Base-by-base conservation (phyloP, 2,329 filamentous ascomycete genomes). In the Cryphonectria japonica region DNA sequence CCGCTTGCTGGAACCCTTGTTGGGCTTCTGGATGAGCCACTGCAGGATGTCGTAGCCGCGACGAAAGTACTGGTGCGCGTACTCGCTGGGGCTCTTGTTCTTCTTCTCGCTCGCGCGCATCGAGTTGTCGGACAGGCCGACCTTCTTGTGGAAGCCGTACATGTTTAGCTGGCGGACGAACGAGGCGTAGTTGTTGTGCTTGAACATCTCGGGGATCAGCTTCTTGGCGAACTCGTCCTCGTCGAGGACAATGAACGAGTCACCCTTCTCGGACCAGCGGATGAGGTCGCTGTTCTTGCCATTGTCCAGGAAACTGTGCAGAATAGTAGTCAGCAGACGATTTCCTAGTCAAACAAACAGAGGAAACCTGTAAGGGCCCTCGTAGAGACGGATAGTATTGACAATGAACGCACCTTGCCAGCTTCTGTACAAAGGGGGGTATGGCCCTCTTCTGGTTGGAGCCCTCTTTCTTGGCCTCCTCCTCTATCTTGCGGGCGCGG, bases 151-250 rank as follows among this genome's bases (percentile, higher is more conserved):
- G 78, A 99, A 99, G 73, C 97, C 95, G 80, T 97, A 98, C 86
- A 98, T 98, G 82, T 98, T 97, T 74, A 98, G 86, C 79, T 98
- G 95, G 50, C 95, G 91, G 69, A 98, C 95, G 79, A 98, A 98
- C 75, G 95, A 97, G 63, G 95, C 95, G 81, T 98, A 98, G 80
- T 98, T 98, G 86, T 95, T 97, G 83, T 99, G 96, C 82, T 99
- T 99, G 87, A 99, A 99, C 73, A 98, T 91, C 81, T 98, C 97
- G 0, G 96, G 96, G 34, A 99, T 93, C 76, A 99, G 92, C 52
- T 93, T 94, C 82, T 98, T 98, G 29, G 96, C 98, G 79, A 99
- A 99, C 82, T 97, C 95, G 78, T 99, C 96, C 82, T 99, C 96
- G 78, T 99, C 95, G 11, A 98, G 84, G 3, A 99, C 95, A 70